Evolutionary conservation across 805 yeast genomes (phyloP), one percentile per base, ranked within the genome.

Genomic region (Candida multigemmis): DNA sequence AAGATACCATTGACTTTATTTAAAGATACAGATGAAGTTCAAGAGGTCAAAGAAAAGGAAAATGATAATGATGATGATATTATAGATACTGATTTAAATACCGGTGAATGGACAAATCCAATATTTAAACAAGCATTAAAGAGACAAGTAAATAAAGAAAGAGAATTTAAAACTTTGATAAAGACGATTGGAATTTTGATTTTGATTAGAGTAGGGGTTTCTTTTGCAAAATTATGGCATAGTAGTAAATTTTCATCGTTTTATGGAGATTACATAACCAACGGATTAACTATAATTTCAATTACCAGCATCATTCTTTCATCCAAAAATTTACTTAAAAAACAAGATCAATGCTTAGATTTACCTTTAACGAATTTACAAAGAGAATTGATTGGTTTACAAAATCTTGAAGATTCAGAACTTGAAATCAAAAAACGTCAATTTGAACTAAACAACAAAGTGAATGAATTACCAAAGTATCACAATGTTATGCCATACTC

Each of bases 311-410:
- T 31, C 5, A 17, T 30, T 7, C 4, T 31, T 7, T 44, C 61
- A 13, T 16, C 48, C 3, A 33, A 53, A 21, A 46, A 41, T 23
- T 36, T 67, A 10, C 14, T 55, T 6, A 57, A 53, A 34, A 62
- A 68, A 2, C 60, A 55, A 32, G 76, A 71, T 36, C 65, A 63
- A 37, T 70, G 76, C 36, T 37, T 52, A 19, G 77, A 71, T 40
- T 48, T 71, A 31, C 74, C 74, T 3, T 53, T 71, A 33, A 62
- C 53, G 7, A 54, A 50, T 24, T 51, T 49, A 14, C 77, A 71
- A 42, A 45, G 76, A 24, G 44, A 48, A 21, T 42, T 71, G 10
- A 46, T 71, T 20, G 76, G 75, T 1, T 50, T 71, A 16, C 33
- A 36, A 22, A 27, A 28, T 6, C 20, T 31, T 7, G 40, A 33